These are phyloP conservation scores for Alternaria angustiovoidea DNA, from an alignment of 2,329 filamentous ascomycete genomes.

Conservation along the genomic window DNA sequence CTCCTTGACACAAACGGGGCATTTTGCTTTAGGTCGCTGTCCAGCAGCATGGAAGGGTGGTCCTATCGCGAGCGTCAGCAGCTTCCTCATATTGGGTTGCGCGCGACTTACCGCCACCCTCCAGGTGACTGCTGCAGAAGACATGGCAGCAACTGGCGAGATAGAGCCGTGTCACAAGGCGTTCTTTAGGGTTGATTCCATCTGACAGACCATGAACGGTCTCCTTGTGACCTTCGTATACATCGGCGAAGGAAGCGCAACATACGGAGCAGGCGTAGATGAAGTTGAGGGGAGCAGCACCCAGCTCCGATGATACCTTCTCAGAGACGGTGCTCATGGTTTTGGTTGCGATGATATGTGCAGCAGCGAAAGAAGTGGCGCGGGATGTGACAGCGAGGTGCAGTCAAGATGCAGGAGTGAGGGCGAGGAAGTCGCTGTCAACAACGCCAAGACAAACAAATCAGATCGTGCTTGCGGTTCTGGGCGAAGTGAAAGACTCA, in stretches of 20 bases:
- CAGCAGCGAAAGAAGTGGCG: conserved; percentile 4
- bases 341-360: neutral
- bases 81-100: neutral
- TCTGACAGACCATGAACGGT: conserved; percentile 50
- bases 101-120: conserved; percentile 55
- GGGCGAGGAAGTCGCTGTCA: conserved; percentile 22
- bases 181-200: conserved; percentile 47
- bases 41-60: conserved; percentile 56
- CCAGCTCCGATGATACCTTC: conserved; percentile 32
- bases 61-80: conserved; percentile 40
- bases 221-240: conserved; percentile 52
- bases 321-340: conserved; percentile 23
- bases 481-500: neutral
- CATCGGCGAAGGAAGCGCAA: conserved; percentile 55
- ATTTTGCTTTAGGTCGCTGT: conserved; percentile 53
- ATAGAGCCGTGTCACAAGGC: conserved; percentile 56
- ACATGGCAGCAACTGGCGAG: conserved; percentile 60
- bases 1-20: conserved; percentile 55
- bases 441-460: conserved; percentile 27
- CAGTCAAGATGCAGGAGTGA: conserved; percentile 3
- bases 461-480: conserved; percentile 13
- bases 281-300: conserved; percentile 51
- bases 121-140: conserved; percentile 58
- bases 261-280: conserved; percentile 61
- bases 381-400: conserved; percentile 5